Conservation (phyloP, 345 rosid genomes). For the Cardamine resedifolia region DNA sequence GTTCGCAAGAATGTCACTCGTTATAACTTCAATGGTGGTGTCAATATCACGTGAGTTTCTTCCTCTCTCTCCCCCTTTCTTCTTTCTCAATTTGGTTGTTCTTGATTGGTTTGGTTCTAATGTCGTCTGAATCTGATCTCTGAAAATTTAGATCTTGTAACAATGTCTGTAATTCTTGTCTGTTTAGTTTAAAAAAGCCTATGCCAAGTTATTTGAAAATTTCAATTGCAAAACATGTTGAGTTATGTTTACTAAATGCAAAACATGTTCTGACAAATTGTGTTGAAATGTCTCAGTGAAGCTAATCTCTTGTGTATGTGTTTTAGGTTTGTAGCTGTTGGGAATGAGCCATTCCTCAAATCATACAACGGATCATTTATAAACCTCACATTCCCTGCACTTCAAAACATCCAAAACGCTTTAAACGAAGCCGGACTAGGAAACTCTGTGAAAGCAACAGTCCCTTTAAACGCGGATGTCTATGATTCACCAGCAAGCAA, state of each 20-base stretch:
- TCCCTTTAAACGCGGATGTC: constrained; percentile 82
- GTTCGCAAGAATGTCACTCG: constrained; percentile 64
- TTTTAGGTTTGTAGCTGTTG: constrained; percentile 74
- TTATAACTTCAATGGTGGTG: constrained; percentile 72
- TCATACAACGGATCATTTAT: constrained; percentile 65
- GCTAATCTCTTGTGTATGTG: constrained; percentile 14
- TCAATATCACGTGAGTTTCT: constrained; percentile 60
- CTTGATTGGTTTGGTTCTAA: neutral
- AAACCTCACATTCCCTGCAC: constrained; percentile 73
- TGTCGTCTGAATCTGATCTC: neutral
- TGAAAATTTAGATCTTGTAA: neutral
- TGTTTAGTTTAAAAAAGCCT: neutral
- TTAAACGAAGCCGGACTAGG: constrained; percentile 75
- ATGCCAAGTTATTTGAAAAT: neutral
- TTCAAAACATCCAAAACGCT: constrained; percentile 85
- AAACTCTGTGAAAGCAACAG: constrained; percentile 70
- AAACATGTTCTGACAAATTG: neutral
- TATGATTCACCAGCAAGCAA: constrained; percentile 60
- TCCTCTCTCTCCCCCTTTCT: neutral
- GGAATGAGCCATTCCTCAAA: constrained; percentile 78
- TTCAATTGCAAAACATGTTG: neutral
- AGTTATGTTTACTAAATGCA: neutral
- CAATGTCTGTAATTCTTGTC: neutral
- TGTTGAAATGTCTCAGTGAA: neutral
- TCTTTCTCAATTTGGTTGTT: neutral